Evolutionary conservation across 805 yeast species (phyloP), one percentile per base, ranked within the genome.

Genomic region (Nakazawaea ernobii): DNA sequence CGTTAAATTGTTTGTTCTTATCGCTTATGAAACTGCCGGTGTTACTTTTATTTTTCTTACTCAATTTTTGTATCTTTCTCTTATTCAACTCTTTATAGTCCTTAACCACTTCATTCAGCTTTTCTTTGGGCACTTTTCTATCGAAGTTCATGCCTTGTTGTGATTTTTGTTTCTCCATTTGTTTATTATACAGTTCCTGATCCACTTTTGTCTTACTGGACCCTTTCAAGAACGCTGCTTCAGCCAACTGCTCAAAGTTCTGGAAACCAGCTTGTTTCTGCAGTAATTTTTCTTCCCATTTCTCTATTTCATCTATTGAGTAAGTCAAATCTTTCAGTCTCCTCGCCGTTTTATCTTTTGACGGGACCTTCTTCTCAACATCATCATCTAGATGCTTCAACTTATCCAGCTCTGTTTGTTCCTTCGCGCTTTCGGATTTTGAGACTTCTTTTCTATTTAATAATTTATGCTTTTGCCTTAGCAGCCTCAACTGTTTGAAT

Each of bases 1-100:
- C 77, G 63, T 86, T 86, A 63, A 86, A 86, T 54, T 83, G 82
- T 58, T 74, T 76, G 68, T 86, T 86, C 62, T 82, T 82, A 53
- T 82, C 88, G 59, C 83, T 86, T 58, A 86, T 78, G 60, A 66
- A 74, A n/a, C 49, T 35, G 28, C 75, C 68, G 5, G 66, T 68
- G 15, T 59, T 69, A 4, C 59, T 67, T 3, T 59, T 68, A 9
- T 62, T 65, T 49, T 62, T 64, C 46, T 59, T 57, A 54, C 64
- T 64, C 52, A 74, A 64, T 55, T 74, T 65, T 43, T 62, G 63
- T 52, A 60, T 59, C 39, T 64, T 62, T 29, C 65, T 64, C 56
- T 59, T 64, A 48, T 69, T 69, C 46, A 66, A 59, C 55, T 66
- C 62, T 59, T 59, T 60, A 28, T 68, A 60, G 15, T 58, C 52